Conservation (phyloP, 2,329 filamentous ascomycete genomes). For the Diaporthe capsici region DNA sequence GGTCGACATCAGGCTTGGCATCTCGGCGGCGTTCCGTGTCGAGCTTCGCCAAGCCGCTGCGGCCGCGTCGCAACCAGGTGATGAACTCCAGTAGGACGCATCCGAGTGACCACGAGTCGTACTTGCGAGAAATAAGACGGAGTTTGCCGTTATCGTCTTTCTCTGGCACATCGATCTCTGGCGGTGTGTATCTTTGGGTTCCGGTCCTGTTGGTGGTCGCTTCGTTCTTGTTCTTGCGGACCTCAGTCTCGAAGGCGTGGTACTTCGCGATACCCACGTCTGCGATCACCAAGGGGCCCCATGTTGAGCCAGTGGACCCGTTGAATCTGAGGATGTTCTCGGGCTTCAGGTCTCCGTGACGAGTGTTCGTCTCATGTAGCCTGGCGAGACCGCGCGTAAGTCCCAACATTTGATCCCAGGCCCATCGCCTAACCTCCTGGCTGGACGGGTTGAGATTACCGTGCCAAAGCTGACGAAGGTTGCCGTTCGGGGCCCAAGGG, state of each 20-base stretch:
- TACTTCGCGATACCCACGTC: constrained; percentile 20
- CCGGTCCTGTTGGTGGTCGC: constrained; percentile 6
- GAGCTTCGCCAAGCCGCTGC: background rate
- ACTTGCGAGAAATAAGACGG: background rate
- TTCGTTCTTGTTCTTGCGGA: background rate
- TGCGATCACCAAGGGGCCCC: constrained; percentile 3
- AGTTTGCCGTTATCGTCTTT: background rate
- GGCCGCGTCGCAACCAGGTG: constrained; percentile 14
- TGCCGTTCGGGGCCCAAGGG: constrained; percentile 8
- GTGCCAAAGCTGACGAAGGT: background rate
- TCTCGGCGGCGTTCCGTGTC: background rate
- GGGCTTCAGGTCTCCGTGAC: constrained; percentile 32
- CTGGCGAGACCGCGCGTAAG: background rate
- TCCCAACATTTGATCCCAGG: background rate
- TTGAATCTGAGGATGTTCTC: constrained; percentile 22
- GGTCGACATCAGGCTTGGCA: background rate
- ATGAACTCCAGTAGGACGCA: constrained; percentile 28
- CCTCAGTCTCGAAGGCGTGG: background rate
- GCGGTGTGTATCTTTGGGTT: constrained; percentile 11
- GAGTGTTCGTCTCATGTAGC: background rate
- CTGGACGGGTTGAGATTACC: background rate
- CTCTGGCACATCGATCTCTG: constrained; percentile 1
- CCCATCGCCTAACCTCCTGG: background rate
- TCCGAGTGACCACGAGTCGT: constrained; percentile 31
- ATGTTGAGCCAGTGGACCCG: too few species aligned